Conservation (phyloP, 2,329 filamentous ascomycete species). For the Scedosporium apiospermum region DNA sequence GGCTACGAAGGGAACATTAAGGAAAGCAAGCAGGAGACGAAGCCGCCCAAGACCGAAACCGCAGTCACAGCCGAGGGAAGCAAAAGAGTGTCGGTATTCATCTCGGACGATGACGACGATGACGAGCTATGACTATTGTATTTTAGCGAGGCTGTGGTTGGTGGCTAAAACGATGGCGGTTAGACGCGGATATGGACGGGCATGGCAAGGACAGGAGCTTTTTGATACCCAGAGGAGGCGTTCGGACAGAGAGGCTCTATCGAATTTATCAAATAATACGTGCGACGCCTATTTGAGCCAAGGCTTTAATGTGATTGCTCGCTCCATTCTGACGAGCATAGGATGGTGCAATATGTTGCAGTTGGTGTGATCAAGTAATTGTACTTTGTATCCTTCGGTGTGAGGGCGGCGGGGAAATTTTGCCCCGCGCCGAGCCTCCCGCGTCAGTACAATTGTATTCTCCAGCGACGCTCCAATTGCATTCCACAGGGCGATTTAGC, state of each 20-base stretch:
- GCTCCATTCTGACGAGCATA: too few species aligned
- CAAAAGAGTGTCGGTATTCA: constrained; percentile 21
- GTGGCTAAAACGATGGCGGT: too few species aligned
- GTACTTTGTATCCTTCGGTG: not conserved
- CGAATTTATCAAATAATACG: too few species aligned
- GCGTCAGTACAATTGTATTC: not conserved
- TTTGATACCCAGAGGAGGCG: not conserved
- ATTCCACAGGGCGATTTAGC: not conserved
- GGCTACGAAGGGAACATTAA: not conserved
- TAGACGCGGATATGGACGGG: not conserved
- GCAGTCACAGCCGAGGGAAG: constrained; percentile 7
- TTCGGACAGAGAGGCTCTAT: too few species aligned
- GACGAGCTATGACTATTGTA: constrained; percentile 22
- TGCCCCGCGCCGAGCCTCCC: not conserved
- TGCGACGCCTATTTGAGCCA: too few species aligned
- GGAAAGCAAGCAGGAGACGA: not conserved
- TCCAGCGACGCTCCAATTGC: not conserved
- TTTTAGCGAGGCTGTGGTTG: not conserved
- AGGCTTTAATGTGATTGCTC: too few species aligned
- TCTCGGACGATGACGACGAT: constrained; percentile 27
- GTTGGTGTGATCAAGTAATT: not conserved
- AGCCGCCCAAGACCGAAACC: not conserved
- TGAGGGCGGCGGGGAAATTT: not conserved
- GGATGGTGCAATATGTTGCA: too few species aligned
- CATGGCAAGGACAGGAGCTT: not conserved